These are phyloP conservation scores for Solanum ossicruentum DNA, from an alignment of 257 asterid species.

Conservation along the genomic window DNA sequence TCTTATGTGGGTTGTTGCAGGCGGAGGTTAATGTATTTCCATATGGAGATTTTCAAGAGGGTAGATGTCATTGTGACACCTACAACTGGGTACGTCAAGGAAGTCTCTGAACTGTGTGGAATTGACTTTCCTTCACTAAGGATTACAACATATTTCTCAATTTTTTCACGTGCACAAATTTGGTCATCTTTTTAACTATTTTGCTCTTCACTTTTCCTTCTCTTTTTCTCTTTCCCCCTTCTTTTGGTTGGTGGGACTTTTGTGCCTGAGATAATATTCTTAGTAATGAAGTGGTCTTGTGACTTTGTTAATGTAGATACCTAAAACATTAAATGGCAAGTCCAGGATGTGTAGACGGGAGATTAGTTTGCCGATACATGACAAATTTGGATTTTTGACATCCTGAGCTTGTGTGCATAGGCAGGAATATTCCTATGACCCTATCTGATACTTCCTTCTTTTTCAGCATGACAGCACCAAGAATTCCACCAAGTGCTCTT, in stretches of 20 bases:
- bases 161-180: not conserved
- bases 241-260: not conserved
- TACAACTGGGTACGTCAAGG: slow-evolving; percentile 65
- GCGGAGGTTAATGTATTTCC: slow-evolving; percentile 82
- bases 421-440: not conserved
- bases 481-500: slow-evolving; percentile 75
- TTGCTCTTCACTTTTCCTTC: not conserved
- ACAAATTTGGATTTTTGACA: not conserved
- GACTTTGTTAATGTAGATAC: not conserved
- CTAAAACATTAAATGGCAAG: not conserved
- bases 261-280: not conserved
- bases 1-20: slow-evolving; percentile 28
- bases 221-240: not conserved
- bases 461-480: slow-evolving; percentile 85
- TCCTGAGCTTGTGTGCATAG: not conserved
- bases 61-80: slow-evolving; percentile 92
- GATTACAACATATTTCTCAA: not conserved
- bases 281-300: not conserved
- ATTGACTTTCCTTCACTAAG: not conserved
- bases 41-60: slow-evolving; percentile 57
- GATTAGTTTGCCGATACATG: not conserved
- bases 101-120: not conserved
- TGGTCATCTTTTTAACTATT: not conserved
- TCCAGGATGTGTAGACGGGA: not conserved
- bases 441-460: not conserved